Evolutionary conservation across 108 stramenopile species (phyloP), one percentile per base, ranked within the genome.

Genomic region (Tribonema minus): DNA sequence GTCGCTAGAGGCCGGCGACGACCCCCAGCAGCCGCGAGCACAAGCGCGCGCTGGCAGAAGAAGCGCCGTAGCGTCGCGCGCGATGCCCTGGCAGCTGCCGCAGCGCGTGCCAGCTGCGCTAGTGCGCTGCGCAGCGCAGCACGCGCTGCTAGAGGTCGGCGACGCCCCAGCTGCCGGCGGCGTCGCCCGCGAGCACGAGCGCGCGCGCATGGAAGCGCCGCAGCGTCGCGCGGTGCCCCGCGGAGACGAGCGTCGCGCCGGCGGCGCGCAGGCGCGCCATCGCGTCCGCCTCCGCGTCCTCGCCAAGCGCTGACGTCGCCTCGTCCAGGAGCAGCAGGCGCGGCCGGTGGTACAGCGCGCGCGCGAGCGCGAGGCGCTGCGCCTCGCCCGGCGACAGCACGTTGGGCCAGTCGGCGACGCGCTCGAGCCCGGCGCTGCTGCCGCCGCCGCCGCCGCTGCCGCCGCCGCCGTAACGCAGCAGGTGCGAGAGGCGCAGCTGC

Each of bases 281-380:
- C 32, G 32, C 59, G 39, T 70, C 36, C 37, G 25, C 58, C 40
- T 79, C 78, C 15, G 68, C 68, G 20, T 61, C 61, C 26, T 79
- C 78, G 0, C 35, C 61, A 26, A 79, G 33, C 6, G 78, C 78
- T 28, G 58, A 38, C 2, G 68, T 79, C 46, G 38, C 32, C 68
- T 79, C 78, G 68, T 79, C 78, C 9, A 79, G 68, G 40, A 79
- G 61, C 23, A 68, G 67, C 3, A 79, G 68, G 61, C 36, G 54
- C 20, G 78, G 78, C 28, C 68, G 60, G 29, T 69, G 68, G 40
- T 41, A 70, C 37, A 79, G 37, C 1, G 68, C 68, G 23, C 78
- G 58, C 32, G 68, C 68, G 39, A 79, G 15, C 29, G 40, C 68
- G 6, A 79, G 60, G 7, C 78, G 78, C 37, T 79, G 78, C 38